Conservation (phyloP, 768 basidiomycete species). For the Russula lepida region DNA sequence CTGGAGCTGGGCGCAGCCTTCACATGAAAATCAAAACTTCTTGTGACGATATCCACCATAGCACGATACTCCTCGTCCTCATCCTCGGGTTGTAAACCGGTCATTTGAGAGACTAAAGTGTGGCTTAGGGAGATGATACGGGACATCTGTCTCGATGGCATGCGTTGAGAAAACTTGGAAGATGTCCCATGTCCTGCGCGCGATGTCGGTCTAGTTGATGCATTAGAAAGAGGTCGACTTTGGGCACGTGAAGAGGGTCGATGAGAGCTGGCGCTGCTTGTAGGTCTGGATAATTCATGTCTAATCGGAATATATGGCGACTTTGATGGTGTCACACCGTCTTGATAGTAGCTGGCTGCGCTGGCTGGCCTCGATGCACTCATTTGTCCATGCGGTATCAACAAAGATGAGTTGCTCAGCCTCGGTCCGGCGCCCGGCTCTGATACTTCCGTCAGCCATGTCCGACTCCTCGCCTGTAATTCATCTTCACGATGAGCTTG, state of each 20-base stretch:
- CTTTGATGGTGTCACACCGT: background rate
- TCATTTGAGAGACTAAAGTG: constrained; percentile 45
- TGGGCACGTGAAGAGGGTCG: constrained; percentile 37
- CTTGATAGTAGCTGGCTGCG: constrained; percentile 13
- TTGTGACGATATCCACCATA: constrained; percentile 49
- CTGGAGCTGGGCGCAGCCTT: constrained; percentile 53
- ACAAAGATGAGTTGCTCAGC: background rate
- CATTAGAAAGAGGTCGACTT: constrained; percentile 30
- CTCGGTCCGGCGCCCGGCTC: background rate
- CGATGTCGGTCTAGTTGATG: constrained; percentile 26
- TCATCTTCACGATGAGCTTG: constrained; percentile 54
- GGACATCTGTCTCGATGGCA: constrained; percentile 41
- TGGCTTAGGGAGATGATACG: constrained; percentile 49
- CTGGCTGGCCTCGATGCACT: constrained; percentile 28
- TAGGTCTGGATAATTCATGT: constrained; percentile 33
- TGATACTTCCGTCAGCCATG: background rate
- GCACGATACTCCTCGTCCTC: constrained; percentile 39
- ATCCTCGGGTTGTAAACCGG: constrained; percentile 38
- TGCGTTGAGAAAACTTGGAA: constrained; percentile 38
- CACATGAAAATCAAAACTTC: constrained; percentile 46
- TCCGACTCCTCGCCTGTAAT: constrained; percentile 22
- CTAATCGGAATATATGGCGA: constrained; percentile 22
- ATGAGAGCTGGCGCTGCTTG: constrained; percentile 41
- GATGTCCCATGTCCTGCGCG: constrained; percentile 25
- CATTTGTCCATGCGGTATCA: background rate